These are phyloP conservation scores for Salix udensis DNA, from an alignment of 345 rosid species.

Conservation along the genomic window DNA sequence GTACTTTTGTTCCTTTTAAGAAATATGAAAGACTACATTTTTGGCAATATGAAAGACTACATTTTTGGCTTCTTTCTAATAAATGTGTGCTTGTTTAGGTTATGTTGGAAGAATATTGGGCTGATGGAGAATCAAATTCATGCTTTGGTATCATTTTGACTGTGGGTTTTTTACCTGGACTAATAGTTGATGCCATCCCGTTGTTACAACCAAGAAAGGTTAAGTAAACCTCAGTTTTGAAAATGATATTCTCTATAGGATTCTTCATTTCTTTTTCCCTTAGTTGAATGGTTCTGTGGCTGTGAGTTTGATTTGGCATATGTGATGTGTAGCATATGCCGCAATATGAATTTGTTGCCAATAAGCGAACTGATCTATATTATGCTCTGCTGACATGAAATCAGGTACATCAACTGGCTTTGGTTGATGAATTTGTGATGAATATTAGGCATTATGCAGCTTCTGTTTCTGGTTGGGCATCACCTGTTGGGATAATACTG, in stretches of 20 bases:
- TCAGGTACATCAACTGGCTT: slow-evolving; percentile 35
- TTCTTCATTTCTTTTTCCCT: neutral
- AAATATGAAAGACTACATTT: neutral
- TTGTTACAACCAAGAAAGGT: slow-evolving; percentile 35
- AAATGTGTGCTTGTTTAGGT: slow-evolving; percentile 34
- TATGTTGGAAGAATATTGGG: slow-evolving; percentile 15
- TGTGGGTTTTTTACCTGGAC: slow-evolving; percentile 76
- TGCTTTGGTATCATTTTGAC: slow-evolving; percentile 50
- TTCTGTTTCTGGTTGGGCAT: slow-evolving; percentile 48
- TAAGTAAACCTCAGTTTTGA: neutral
- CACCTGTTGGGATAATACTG: slow-evolving; percentile 66
- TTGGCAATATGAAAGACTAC: neutral
- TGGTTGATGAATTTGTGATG: slow-evolving; percentile 54
- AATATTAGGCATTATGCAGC: slow-evolving; percentile 48
- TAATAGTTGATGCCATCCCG: slow-evolving; percentile 70
- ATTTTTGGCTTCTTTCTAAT: too few relatives aligned
- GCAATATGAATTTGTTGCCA: neutral
- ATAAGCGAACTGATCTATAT: slow-evolving; percentile 7
- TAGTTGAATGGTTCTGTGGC: neutral
- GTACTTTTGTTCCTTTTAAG: neutral
- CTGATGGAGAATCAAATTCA: slow-evolving; percentile 5
- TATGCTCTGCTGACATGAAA: neutral
- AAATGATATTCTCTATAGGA: neutral
- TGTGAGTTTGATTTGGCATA: neutral
- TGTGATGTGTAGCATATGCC: neutral